Percentiles rank a stretch among this genome's conserved stretches.
phyloP scores from a whole-genome alignment of 768 basidiomycete genomes.

The Neoboletus subvelutipes region DNA sequence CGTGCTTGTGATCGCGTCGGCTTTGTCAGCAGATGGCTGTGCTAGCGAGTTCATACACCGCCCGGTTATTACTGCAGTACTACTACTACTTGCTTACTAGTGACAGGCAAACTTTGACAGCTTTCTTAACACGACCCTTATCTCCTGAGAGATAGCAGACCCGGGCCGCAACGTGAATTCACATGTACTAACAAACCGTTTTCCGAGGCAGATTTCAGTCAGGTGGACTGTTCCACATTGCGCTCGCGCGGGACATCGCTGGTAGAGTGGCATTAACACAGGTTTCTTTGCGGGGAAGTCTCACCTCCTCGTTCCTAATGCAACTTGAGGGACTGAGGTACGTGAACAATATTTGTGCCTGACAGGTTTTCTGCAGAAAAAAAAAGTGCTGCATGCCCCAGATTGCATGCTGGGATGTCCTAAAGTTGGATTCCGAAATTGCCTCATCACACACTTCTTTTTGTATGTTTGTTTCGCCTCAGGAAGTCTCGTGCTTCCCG shows the following conservation, averaged over 20 bases:
- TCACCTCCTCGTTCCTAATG: background rate
- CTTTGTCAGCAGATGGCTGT: background rate
- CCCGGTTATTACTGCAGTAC: no score
- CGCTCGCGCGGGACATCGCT: background rate
- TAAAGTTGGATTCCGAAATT: slow-evolving; percentile 2
- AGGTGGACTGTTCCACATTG: background rate
- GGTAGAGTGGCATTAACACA: background rate
- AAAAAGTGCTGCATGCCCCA: background rate
- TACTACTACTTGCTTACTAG: background rate
- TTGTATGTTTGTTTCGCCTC: background rate
- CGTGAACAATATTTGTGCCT: background rate
- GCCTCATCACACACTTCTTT: background rate
- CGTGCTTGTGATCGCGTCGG: background rate
- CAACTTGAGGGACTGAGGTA: background rate
- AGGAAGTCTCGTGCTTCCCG: background rate
- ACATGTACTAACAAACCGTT: background rate
- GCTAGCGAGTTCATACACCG: no score
- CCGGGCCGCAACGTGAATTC: background rate
- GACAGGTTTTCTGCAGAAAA: background rate
- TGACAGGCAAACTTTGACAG: no score
- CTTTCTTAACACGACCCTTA: background rate
- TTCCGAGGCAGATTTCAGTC: no score
- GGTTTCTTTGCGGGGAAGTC: background rate
- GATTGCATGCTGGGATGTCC: background rate
- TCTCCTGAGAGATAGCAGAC: slow-evolving; percentile 2